Conservation (phyloP, 768 basidiomycete species). For the Tephrocybe sp. region DNA sequence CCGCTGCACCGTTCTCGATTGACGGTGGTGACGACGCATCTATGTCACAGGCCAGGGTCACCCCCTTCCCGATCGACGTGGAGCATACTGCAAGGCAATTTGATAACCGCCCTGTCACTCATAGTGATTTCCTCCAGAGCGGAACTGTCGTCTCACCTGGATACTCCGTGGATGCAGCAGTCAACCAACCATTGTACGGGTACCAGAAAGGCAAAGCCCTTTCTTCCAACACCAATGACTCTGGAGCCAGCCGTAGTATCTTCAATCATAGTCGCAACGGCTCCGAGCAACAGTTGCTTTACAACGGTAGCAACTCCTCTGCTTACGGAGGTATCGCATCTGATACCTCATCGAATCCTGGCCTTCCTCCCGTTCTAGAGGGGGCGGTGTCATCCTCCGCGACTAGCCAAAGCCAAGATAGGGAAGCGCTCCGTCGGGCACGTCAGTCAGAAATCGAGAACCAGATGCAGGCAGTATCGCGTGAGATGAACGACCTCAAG, state of each 20-base stretch:
- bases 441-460: slow-evolving; percentile 2
- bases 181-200: neutral
- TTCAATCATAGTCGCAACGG: neutral
- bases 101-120: slow-evolving; percentile 8
- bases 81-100: neutral
- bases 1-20: neutral
- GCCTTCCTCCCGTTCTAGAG: too few relatives aligned
- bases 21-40: neutral
- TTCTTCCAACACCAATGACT: neutral
- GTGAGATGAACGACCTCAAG: slow-evolving; percentile 4
- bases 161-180: neutral
- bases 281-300: too few relatives aligned
- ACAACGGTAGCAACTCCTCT: neutral
- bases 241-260: neutral
- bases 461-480: neutral
- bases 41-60: neutral
- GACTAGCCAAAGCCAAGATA: too few relatives aligned
- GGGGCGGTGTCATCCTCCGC: too few relatives aligned
- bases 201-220: neutral
- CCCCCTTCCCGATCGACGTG: neutral
- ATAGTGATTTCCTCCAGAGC: slow-evolving; percentile 10
- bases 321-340: neutral
- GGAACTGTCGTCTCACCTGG: slow-evolving; percentile 2
- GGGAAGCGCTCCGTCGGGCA: neutral
- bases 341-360: neutral